Evolutionary conservation across 768 basidiomycete species (phyloP).

Genomic region (Suillus cothurnatus): DNA sequence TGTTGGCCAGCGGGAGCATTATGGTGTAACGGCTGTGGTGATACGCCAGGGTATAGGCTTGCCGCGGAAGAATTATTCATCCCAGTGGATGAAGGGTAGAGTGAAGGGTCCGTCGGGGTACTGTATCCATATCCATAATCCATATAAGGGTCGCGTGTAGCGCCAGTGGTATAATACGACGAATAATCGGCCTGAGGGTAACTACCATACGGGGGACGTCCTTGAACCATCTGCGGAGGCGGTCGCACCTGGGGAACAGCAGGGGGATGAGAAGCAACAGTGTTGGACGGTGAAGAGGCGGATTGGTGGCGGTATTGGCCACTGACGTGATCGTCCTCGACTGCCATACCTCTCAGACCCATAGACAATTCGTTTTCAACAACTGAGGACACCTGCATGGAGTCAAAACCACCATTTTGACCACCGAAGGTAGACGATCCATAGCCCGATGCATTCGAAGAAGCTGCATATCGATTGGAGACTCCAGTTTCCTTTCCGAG

Average conservation of each 20-base stretch:
- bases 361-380: conserved; percentile 58
- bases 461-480: conserved; percentile 45
- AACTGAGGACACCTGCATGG: conserved; percentile 38
- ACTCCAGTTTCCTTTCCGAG: conserved; percentile 42
- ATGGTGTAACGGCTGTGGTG: conserved; percentile 45
- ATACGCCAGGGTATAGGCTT: conserved; percentile 51
- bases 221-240: conserved; percentile 44
- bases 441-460: conserved; percentile 42
- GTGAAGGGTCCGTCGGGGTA: conserved; percentile 47
- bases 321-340: conserved; percentile 52
- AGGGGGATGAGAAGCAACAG: conserved; percentile 30
- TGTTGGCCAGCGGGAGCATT: conserved; percentile 48
- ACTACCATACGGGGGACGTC: conserved; percentile 47
- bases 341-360: conserved; percentile 61
- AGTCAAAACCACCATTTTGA: conserved; percentile 39
- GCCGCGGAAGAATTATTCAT: conserved; percentile 46
- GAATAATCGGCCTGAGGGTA: conserved; percentile 62
- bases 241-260: conserved; percentile 42
- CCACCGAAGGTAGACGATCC: conserved; percentile 32
- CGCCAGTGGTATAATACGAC: conserved; percentile 55
- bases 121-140: conserved; percentile 64
- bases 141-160: conserved; percentile 50
- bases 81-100: conserved; percentile 51
- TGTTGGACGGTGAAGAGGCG: conserved; percentile 29
- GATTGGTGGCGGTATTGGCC: conserved; percentile 42